Evolutionary conservation across 169 alveolate genomes (phyloP).

Genomic region (Plasmodium adleri): DNA sequence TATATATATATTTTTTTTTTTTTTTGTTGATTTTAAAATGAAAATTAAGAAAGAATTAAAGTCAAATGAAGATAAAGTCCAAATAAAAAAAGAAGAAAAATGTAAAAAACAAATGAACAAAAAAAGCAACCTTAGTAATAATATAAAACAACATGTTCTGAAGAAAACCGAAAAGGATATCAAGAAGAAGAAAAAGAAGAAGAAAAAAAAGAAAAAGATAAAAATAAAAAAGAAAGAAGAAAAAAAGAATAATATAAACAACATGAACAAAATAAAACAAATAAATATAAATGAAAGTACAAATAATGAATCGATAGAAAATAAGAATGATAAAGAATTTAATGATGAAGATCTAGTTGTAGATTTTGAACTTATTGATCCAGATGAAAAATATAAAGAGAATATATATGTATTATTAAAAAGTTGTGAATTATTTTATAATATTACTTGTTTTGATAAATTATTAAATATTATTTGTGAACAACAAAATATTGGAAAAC

Average conservation of each 20-base stretch:
- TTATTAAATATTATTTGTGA: slow-evolving; percentile 55
- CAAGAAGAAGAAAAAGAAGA: not conserved
- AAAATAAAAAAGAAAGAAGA: not conserved
- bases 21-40: not conserved
- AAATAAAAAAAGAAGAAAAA: not conserved
- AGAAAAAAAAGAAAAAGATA: not conserved
- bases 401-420: slow-evolving; percentile 38
- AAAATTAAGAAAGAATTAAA: not conserved
- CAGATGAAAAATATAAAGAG: slow-evolving; percentile 44
- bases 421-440: slow-evolving; percentile 23
- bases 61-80: not conserved
- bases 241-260: not conserved
- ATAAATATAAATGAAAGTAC: not conserved
- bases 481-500: slow-evolving; percentile 69
- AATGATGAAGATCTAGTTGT: slow-evolving; percentile 23
- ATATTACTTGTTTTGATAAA: slow-evolving; percentile 32
- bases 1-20: not conserved
- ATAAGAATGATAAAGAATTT: not conserved
- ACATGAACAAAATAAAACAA: not conserved
- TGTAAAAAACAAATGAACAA: not conserved
- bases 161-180: not conserved
- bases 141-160: too few relatives aligned
- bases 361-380: slow-evolving; percentile 64
- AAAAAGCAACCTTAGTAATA: too few relatives aligned
- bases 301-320: not conserved